phyloP scores from a whole-genome alignment of 352 stramenopile genomes.

The Thalassiosira hispida region DNA sequence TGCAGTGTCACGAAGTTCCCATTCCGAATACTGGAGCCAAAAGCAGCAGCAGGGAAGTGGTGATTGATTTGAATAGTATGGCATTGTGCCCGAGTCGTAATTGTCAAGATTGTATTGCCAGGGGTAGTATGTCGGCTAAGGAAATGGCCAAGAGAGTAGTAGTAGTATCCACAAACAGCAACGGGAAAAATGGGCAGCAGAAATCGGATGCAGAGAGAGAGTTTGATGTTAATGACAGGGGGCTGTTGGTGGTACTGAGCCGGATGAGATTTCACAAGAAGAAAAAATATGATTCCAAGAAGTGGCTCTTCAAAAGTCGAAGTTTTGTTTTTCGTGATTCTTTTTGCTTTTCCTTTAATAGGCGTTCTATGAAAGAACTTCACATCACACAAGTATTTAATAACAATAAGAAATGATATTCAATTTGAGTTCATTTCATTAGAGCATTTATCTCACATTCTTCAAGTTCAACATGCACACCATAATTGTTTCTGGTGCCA shows the following conservation, averaged over 20 bases:
- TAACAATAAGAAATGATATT: no score
- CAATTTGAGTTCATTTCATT: no score
- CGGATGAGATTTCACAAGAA: constrained; percentile 24
- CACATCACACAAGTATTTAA: no score
- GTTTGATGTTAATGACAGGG: constrained; percentile 77
- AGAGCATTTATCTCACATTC: no score
- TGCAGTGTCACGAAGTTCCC: constrained; percentile 71
- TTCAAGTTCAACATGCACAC: no score
- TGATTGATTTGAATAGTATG: constrained; percentile 73
- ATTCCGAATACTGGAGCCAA: constrained; percentile 43
- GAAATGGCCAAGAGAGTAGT: constrained; percentile 43
- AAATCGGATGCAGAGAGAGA: constrained; percentile 57
- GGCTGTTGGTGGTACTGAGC: constrained; percentile 65
- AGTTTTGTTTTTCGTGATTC: no score
- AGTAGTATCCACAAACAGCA: constrained; percentile 40
- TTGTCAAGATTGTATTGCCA: constrained; percentile 55
- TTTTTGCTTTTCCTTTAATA: no score
- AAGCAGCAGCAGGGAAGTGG: constrained; percentile 33
- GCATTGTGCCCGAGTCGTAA: constrained; percentile 63
- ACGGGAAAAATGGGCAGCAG: constrained; percentile 26
- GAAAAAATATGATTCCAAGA: constrained; percentile 2
- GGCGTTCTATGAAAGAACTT: no score
- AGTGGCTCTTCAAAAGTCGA: background rate
- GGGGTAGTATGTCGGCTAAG: background rate
- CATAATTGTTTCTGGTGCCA: no score